These are phyloP conservation scores for Chaetothyriales sp. DNA, from an alignment of 2,329 filamentous ascomycete species.

Conservation along the genomic window DNA sequence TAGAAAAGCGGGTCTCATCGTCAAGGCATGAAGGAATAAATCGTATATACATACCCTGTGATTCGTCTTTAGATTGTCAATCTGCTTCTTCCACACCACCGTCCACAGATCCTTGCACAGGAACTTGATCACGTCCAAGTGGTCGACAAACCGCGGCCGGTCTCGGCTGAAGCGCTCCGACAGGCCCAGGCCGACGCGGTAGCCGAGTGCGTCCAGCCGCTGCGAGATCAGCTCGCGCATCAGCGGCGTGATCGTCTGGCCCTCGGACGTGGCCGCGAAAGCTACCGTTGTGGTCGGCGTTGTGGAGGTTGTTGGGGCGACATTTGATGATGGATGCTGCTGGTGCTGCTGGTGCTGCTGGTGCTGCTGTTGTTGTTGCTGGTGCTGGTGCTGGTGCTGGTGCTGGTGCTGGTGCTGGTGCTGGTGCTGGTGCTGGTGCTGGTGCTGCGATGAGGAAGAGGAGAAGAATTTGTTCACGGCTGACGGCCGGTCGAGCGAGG, in stretches of 20 bases:
- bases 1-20: too few species aligned
- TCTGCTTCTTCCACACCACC: conserved; percentile 86
- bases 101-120: conserved; percentile 97
- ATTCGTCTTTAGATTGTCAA: conserved; percentile 97
- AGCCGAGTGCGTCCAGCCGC: conserved; percentile 70
- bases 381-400: conserved; percentile 1
- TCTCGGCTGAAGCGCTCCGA: conserved; percentile 61
- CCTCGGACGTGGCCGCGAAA: conserved; percentile 8
- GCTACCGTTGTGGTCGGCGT: conserved; percentile 1
- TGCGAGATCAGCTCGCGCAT: conserved; percentile 74
- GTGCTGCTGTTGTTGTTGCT: background rate
- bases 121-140: conserved; percentile 94
- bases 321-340: background rate
- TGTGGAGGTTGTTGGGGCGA: background rate
- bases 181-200: conserved; percentile 81
- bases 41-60: conserved; percentile 50
- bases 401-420: conserved; percentile 3
- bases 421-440: background rate
- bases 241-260: conserved; percentile 46
- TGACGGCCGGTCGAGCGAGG: conserved; percentile 13
- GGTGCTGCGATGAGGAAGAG: background rate
- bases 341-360: background rate
- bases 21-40: too few species aligned
- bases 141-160: conserved; percentile 76
- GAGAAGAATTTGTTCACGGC: conserved; percentile 3